phyloP scores from a whole-genome alignment of 108 stramenopile species.

The Fragilariopsis cylindrus region DNA sequence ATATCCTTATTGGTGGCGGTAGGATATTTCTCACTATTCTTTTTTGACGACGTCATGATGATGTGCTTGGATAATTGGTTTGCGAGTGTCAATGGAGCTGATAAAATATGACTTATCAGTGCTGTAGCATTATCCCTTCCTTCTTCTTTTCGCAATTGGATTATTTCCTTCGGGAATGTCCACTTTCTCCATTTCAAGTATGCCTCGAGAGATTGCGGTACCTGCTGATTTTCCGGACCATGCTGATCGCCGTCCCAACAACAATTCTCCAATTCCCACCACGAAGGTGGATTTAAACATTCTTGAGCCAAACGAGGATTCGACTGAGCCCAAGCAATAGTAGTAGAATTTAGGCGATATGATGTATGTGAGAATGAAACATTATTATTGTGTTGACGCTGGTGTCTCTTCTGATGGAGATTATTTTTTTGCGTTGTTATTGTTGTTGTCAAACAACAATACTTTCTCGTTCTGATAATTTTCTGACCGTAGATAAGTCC shows the following conservation, averaged over 20 bases:
- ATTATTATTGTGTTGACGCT: neutral
- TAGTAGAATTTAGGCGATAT: slow-evolving; percentile 16
- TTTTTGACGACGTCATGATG: neutral
- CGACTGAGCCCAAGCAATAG: slow-evolving; percentile 27
- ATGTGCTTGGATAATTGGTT: slow-evolving; percentile 8
- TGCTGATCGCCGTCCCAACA: neutral
- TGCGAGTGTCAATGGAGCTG: slow-evolving; percentile 72
- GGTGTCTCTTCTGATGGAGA: neutral
- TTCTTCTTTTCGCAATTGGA: slow-evolving; percentile 4
- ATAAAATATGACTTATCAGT: slow-evolving; percentile 68
- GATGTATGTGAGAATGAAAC: slow-evolving; percentile 1
- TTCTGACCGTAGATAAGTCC: neutral
- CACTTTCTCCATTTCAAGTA: slow-evolving; percentile 62
- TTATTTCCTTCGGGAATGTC: slow-evolving; percentile 19
- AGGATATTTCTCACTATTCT: neutral
- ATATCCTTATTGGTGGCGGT: neutral
- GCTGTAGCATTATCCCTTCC: slow-evolving; percentile 36
- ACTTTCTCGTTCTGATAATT: neutral
- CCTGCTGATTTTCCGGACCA: neutral
- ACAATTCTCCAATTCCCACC: neutral
- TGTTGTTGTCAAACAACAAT: neutral
- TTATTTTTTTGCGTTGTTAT: neutral
- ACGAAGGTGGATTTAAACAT: slow-evolving; percentile 24
- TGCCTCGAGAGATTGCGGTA: slow-evolving; percentile 41
- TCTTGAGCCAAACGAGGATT: slow-evolving; percentile 29